Conservation (phyloP, 169 alveolate species). For the Plasmodium knowlesi region DNA sequence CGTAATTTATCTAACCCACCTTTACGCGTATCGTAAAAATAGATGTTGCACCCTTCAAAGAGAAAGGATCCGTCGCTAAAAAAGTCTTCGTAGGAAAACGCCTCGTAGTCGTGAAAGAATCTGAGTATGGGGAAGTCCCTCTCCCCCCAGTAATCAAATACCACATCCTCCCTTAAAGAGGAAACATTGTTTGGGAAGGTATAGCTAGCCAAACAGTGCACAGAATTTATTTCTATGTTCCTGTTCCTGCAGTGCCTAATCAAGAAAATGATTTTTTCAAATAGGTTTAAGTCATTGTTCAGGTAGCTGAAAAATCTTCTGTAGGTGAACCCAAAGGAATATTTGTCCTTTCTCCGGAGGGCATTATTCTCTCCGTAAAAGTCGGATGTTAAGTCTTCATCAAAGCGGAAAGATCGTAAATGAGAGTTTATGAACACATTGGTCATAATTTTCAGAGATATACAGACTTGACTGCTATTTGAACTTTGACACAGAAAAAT, state of each 20-base stretch:
- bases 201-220: constrained; percentile 66
- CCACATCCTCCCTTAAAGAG: not conserved
- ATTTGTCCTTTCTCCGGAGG: constrained; percentile 9
- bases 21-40: constrained; percentile 27
- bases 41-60: constrained; percentile 38
- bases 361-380: not conserved
- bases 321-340: constrained; percentile 43
- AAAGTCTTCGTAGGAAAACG: constrained; percentile 14
- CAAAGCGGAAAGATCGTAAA: not conserved
- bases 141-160: constrained; percentile 9
- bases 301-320: constrained; percentile 38
- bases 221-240: constrained; percentile 37
- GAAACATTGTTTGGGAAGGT: constrained; percentile 41
- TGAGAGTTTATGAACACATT: constrained; percentile 19
- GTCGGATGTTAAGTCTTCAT: not conserved
- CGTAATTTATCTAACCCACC: not conserved
- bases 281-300: constrained; percentile 52
- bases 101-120: constrained; percentile 26
- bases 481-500: constrained; percentile 81
- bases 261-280: constrained; percentile 7
- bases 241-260: constrained; percentile 12
- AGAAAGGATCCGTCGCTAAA: constrained; percentile 28
- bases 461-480: constrained; percentile 80
- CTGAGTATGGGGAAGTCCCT: not conserved
- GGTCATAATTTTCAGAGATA: constrained; percentile 73